These are phyloP conservation scores for Phallus indusiatus DNA, from an alignment of 768 basidiomycete species.

Conservation along the genomic window DNA sequence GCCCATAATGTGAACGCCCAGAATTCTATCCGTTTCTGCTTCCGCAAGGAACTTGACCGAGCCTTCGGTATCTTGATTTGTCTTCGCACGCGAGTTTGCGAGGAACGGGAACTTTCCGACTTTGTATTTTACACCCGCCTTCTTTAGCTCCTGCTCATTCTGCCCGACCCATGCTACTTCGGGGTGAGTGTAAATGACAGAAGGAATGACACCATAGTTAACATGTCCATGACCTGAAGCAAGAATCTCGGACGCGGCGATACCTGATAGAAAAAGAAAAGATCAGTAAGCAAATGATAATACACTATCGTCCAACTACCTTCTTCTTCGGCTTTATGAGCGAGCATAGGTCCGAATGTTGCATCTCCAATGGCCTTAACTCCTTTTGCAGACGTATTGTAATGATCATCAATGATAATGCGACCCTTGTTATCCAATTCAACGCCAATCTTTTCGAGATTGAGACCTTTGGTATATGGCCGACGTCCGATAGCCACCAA, in stretches of 20 bases:
- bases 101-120: constrained; percentile 91
- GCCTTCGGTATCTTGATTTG: constrained; percentile 87
- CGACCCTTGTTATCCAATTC: constrained; percentile 89
- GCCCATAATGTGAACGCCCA: constrained; percentile 90
- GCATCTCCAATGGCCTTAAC: constrained; percentile 98
- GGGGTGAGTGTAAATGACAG: constrained; percentile 93
- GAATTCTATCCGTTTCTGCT: constrained; percentile 89
- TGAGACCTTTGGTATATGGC: constrained; percentile 80
- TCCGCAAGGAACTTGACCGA: constrained; percentile 93
- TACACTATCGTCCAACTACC: constrained; percentile 30
- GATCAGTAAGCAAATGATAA: constrained; percentile 11
- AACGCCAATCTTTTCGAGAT: constrained; percentile 83
- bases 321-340: constrained; percentile 97
- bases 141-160: constrained; percentile 93
- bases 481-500: constrained; percentile 94
- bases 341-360: constrained; percentile 98
- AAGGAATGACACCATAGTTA: constrained; percentile 91
- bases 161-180: constrained; percentile 95
- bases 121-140: constrained; percentile 80
- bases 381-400: constrained; percentile 80
- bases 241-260: constrained; percentile 93
- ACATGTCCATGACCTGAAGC: constrained; percentile 92
- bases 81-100: constrained; percentile 97
- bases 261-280: constrained; percentile 38
- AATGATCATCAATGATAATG: constrained; percentile 89